A percentile compares a stretch with the other conserved stretches of the same genome.
Conservation (phyloP, 1,284 basidiomycete species). For the Cutaneotrichosporon sp. region DNA sequence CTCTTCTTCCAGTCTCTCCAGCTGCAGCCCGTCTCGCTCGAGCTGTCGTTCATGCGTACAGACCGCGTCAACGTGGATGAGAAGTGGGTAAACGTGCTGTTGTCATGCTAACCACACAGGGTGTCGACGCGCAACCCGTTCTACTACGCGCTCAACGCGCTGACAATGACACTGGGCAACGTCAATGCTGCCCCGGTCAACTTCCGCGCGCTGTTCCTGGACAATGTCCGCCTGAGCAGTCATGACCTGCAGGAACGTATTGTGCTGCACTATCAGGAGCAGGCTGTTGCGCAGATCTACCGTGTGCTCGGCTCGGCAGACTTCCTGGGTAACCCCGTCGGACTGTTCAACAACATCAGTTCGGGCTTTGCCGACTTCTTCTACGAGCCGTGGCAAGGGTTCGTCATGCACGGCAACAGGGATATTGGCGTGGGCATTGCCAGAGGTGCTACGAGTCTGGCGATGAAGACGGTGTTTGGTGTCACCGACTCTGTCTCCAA, state of each 20-base stretch:
- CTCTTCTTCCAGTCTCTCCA: constrained; percentile 98
- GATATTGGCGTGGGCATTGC: constrained; percentile 97
- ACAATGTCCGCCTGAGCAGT: constrained; percentile 84
- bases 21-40: constrained; percentile 87
- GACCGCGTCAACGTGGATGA: constrained; percentile 89
- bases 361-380: constrained; percentile 99
- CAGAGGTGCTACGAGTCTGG: constrained; percentile 94
- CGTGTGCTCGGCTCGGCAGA: constrained; percentile 95
- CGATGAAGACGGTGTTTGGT: constrained; percentile 98
- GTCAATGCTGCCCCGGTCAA: constrained; percentile 95
- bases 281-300: constrained; percentile 89
- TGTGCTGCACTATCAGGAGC: constrained; percentile 88
- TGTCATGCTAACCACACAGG: constrained; percentile 44
- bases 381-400: constrained; percentile 97
- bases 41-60: constrained; percentile 94
- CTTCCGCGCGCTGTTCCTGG: constrained; percentile 89
- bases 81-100: constrained; percentile 58
- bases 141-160: constrained; percentile 86
- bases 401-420: constrained; percentile 93
- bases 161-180: constrained; percentile 96
- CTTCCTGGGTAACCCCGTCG: constrained; percentile 76
- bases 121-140: constrained; percentile 74
- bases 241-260: constrained; percentile 81
- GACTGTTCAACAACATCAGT: constrained; percentile 96
- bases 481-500: constrained; percentile 94